Evolutionary conservation across 495 filamentous ascomycete genomes (phyloP), one percentile per base, ranked within the genome.

Genomic region (Aeminium ludgeri): DNA sequence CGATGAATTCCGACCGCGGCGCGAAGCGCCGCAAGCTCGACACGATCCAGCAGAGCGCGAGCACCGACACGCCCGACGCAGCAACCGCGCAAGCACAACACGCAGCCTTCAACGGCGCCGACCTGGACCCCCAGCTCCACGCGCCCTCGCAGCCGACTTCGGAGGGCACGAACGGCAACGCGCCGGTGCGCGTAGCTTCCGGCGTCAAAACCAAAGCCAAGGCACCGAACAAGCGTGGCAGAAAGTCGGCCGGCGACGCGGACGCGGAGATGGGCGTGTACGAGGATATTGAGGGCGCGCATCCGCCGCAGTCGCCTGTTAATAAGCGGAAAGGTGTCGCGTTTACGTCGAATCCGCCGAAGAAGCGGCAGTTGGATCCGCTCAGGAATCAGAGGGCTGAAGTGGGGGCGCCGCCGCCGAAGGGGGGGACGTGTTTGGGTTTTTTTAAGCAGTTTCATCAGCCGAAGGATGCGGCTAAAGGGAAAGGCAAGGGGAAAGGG

Each of bases 391-490:
- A 51, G 48, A 46, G 23, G 38, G 45, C 20, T 1, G 27, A 16
- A 2, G 12, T 30, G 3, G 4, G 4, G n/a, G 12, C 11, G 28
- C 10, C 37, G 28, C 48, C 13, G 25, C 34, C 18, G 17, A 43
- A 37, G 23, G 25, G 34, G 6, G 29, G n/a, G 13, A 39, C 32
- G 2, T 15, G 17, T 2, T 8, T 40, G 30, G 44, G 40, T 25
- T 51, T 51, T 40, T 51, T 51, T 40, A 51, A 51, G 40, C 48
- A 51, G 36, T 51, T 51, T 16, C 36, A 40, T 19, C n/a, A 19
- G 25, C 46, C 46, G 32, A 49, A 45, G 27, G 19, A n/a, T n/a
- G 20, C 32, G 33, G 20, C 16, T 13, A 8, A 20, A 10, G 6
- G 12, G 29, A 34, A 34, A 3, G 31, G 7, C 18, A 18, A 15